Base-by-base conservation (phyloP, 306 rosid species). In the Ammopiptanthus mongolicus region DNA sequence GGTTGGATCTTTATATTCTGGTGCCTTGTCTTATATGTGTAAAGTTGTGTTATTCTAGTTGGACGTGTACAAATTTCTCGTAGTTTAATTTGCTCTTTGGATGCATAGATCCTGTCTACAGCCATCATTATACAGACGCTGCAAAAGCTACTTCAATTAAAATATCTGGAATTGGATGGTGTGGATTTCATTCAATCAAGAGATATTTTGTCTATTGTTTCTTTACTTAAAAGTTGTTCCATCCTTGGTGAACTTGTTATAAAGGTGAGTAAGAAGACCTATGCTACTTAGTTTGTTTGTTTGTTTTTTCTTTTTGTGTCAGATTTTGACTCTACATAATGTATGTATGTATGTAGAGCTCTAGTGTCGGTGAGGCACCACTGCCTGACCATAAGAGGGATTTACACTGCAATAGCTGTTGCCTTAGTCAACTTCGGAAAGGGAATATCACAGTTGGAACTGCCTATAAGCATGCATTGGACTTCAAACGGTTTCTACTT, bases 211-310 rank as follows among this genome's bases (percentile, higher is more conserved):
- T 65, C 29, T 13, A 19, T 53, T 53, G 3, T 17, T 31, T 52
- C 57, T 22, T 19, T 81, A 8, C 68, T 75, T 41, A 46, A 51
- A 62, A 81, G 64, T 63, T 59, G 53, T 69, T 25, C 85, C 17
- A 53, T 44, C 74, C 51, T 81, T 48, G 39, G 11, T 39, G 10
- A 62, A 33, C 56, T 75, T 55, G 6, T 7, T 31, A 58, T 81
- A 57, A 25, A 19, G 55, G 73, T 80, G 19, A 64, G 60, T 29
- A 71, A 52, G 15, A 28, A 58, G 58, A 63, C 21, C 18, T 19
- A 18, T 73, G 23, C 14, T 39, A 17, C 13, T 4, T 31, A 11
- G 6, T 53, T 66, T 29, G 36, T 31, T 31, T 31, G 36, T 31
- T 31, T 31, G 5, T 4, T 31, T 31, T 31, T 31, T 31, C 6